These are phyloP conservation scores for Euphorbia schlechtendalii DNA, from an alignment of 441 rosid genomes.

Conservation along the genomic window DNA sequence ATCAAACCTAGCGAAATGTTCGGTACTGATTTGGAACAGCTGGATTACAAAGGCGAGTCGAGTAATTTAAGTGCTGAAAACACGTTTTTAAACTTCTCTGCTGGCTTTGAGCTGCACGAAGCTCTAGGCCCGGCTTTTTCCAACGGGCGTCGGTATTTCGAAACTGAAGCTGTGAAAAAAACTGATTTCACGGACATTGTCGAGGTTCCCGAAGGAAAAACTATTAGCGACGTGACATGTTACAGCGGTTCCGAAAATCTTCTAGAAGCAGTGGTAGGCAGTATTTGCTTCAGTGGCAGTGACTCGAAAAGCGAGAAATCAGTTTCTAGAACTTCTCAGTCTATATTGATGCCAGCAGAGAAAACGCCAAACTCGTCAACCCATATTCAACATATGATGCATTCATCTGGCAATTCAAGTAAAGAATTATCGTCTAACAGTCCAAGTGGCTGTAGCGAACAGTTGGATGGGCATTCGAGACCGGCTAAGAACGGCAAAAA, in stretches of 20 bases:
- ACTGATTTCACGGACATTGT: too few relatives aligned
- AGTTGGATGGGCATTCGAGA: slow-evolving; percentile 51
- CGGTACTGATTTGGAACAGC: slow-evolving; percentile 28
- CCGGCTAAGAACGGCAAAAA: slow-evolving; percentile 58
- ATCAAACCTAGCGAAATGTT: slow-evolving; percentile 43
- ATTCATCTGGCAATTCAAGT: slow-evolving; percentile 41
- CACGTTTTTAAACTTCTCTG: slow-evolving; percentile 45
- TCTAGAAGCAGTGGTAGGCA: slow-evolving; percentile 86
- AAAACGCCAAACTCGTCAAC: slow-evolving; percentile 43
- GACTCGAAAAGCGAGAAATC: slow-evolving; percentile 48
- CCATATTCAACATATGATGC: slow-evolving; percentile 32
- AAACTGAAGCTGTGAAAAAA: slow-evolving; percentile 38
- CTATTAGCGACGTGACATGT: slow-evolving; percentile 50
- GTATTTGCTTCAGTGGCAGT: slow-evolving; percentile 44
- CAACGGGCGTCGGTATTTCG: slow-evolving; percentile 32
- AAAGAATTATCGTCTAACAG: slow-evolving; percentile 66
- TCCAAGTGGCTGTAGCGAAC: slow-evolving; percentile 63
- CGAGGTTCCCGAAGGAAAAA: slow-evolving; percentile 47
- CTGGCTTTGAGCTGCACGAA: slow-evolving; percentile 78
- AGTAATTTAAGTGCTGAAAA: slow-evolving; percentile 30
- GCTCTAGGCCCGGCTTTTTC: slow-evolving; percentile 72
- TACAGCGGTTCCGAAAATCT: slow-evolving; percentile 67
- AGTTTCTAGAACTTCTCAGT: slow-evolving; percentile 47
- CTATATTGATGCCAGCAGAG: slow-evolving; percentile 39
- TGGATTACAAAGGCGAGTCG: slow-evolving; percentile 34